These are phyloP conservation scores for Posidonia australis DNA, from an alignment of 106 monocot genomes.

Conservation along the genomic window DNA sequence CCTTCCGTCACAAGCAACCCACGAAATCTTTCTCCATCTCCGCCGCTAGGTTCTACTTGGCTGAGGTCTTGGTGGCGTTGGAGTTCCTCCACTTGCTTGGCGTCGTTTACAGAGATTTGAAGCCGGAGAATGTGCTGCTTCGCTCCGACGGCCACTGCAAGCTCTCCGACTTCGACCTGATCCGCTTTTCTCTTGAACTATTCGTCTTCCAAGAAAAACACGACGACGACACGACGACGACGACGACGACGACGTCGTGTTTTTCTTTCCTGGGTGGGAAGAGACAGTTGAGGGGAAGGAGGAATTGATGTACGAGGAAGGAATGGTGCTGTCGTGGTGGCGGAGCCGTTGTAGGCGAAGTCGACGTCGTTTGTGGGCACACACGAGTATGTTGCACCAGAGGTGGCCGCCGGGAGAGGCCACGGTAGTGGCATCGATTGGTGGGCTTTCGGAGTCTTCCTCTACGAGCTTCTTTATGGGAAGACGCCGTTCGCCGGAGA, in stretches of 20 bases:
- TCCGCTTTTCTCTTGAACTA: background rate
- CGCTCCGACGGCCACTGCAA: slow-evolving; percentile 76
- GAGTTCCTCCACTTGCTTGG: slow-evolving; percentile 10
- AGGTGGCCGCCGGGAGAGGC: slow-evolving; percentile 8
- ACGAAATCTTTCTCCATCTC: slow-evolving; percentile 4
- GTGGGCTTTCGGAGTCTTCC: slow-evolving; percentile 26
- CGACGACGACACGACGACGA: too few relatives aligned
- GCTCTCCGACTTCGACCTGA: slow-evolving; percentile 97
- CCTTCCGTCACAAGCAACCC: slow-evolving; percentile 16
- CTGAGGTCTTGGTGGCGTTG: slow-evolving; percentile 45
- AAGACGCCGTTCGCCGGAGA: slow-evolving; percentile 62
- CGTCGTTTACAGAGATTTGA: slow-evolving; percentile 22
- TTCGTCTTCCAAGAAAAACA: background rate
- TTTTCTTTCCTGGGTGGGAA: background rate
- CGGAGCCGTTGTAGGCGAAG: slow-evolving; percentile 13
- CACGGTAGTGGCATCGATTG: slow-evolving; percentile 22
- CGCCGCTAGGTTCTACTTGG: slow-evolving; percentile 56
- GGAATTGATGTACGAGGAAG: too few relatives aligned
- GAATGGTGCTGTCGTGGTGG: background rate
- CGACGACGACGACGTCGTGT: background rate
- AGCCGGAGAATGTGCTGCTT: slow-evolving; percentile 26
- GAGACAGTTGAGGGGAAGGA: background rate
- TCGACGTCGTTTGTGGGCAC: slow-evolving; percentile 21
- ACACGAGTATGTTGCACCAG: slow-evolving; percentile 23
- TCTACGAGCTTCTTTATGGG: slow-evolving; percentile 36